Conservation (phyloP, 23 red algal genomes). For the Gracilariopsis chorda region DNA sequence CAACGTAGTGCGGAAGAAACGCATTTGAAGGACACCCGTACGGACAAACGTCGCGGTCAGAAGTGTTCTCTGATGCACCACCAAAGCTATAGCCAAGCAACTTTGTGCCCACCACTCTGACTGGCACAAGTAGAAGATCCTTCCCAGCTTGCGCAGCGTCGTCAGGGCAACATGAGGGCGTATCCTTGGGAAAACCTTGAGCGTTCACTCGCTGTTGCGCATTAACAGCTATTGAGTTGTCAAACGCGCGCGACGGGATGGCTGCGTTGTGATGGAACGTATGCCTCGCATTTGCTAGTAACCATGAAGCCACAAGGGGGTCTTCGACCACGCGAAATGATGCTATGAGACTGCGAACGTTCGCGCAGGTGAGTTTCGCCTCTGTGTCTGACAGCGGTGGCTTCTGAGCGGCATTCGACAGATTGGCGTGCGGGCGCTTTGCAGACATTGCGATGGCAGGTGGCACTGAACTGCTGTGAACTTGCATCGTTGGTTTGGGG, state of each 20-base stretch:
- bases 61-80: not conserved
- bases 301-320: conserved; percentile 27
- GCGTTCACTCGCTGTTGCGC: not conserved
- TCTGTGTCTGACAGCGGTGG: conserved; percentile 33
- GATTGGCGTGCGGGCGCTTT: not conserved
- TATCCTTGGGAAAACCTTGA: too few species aligned
- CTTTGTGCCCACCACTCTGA: not conserved
- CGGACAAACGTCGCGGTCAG: not conserved
- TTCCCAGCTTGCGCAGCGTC: not conserved
- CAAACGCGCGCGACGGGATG: not conserved
- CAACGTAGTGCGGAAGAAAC: conserved; percentile 42
- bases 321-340: not conserved
- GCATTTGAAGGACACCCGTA: not conserved
- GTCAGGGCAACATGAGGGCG: not conserved
- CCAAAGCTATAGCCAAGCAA: conserved; percentile 48
- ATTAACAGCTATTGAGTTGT: not conserved
- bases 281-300: not conserved
- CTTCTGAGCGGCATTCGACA: not conserved
- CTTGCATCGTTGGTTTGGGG: too few species aligned
- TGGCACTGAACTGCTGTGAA: not conserved
- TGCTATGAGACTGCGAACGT: not conserved
- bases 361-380: not conserved
- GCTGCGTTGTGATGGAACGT: conserved; percentile 8
- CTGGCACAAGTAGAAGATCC: conserved; percentile 33
- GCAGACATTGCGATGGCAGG: not conserved